Evolutionary conservation across 2,329 filamentous ascomycete species (phyloP).

Genomic region (Ceratocystis ficicola): DNA sequence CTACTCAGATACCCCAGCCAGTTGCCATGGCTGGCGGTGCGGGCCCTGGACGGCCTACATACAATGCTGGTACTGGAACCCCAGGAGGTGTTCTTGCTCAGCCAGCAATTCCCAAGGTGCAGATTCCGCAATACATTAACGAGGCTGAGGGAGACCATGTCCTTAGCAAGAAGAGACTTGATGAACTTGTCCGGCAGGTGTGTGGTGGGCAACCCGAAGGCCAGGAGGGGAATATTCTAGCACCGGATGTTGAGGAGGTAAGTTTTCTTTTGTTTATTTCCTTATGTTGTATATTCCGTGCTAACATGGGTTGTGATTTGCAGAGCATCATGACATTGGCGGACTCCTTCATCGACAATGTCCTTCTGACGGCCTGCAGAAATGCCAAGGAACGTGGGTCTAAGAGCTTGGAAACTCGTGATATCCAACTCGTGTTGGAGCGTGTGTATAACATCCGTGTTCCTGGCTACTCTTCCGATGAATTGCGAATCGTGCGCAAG

Average conservation of each 20-base stretch:
- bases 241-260: constrained; percentile 93
- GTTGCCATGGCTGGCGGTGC: constrained; percentile 56
- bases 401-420: constrained; percentile 77
- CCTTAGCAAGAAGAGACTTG: constrained; percentile 93
- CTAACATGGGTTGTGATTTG: not conserved
- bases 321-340: constrained; percentile 79
- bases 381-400: constrained; percentile 88
- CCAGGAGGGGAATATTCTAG: constrained; percentile 64
- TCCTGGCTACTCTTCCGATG: constrained; percentile 86
- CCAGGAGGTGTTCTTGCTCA: constrained; percentile 76
- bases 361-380: constrained; percentile 75
- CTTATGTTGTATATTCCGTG: not conserved
- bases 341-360: constrained; percentile 88
- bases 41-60: constrained; percentile 62
- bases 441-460: constrained; percentile 83
- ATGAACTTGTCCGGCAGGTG: constrained; percentile 88
- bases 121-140: constrained; percentile 70
- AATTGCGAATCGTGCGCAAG: constrained; percentile 87
- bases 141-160: constrained; percentile 88
- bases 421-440: constrained; percentile 72
- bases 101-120: constrained; percentile 69
- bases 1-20: constrained; percentile 57
- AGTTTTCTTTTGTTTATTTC: constrained; percentile 25
- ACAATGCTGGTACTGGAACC: constrained; percentile 63
- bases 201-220: constrained; percentile 65